Percentiles rank a stretch among this genome's conserved stretches.
phyloP scores from a whole-genome alignment of 768 basidiomycete genomes.

The Kwoniella sp. region DNA sequence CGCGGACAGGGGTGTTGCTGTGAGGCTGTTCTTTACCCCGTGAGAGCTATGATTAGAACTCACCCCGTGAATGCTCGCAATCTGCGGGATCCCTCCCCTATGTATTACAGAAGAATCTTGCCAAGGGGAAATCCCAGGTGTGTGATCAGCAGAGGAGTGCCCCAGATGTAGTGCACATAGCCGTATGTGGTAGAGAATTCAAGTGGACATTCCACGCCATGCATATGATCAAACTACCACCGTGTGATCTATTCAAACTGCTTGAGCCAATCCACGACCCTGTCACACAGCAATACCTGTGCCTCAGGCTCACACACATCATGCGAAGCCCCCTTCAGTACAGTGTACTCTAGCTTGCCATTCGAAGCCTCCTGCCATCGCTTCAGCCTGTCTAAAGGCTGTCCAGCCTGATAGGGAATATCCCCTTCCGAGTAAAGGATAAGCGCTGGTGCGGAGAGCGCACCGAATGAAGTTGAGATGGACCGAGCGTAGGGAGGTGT shows the following conservation, averaged over 20 bases:
- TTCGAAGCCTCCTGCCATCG: conserved; percentile 38
- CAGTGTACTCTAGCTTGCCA: conserved; percentile 21
- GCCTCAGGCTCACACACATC: conserved; percentile 35
- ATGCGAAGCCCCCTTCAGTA: conserved; percentile 40
- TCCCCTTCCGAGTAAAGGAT: conserved; percentile 47
- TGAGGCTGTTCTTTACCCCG: too few species aligned
- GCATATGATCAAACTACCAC: too few species aligned
- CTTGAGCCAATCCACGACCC: conserved; percentile 39
- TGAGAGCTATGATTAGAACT: too few species aligned
- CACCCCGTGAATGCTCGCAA: too few species aligned
- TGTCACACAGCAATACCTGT: conserved; percentile 31
- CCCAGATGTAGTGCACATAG: too few species aligned
- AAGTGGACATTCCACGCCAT: background rate
- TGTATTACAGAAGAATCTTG: too few species aligned
- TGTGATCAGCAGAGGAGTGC: too few species aligned
- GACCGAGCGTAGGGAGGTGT: conserved; percentile 37
- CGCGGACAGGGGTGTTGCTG: too few species aligned
- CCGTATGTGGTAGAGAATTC: too few species aligned
- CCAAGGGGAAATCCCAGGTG: too few species aligned
- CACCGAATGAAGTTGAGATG: conserved; percentile 50
- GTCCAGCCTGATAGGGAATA: conserved; percentile 23
- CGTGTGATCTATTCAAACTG: conserved; percentile 10
- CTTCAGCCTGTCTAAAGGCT: conserved; percentile 17
- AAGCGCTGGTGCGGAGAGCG: conserved; percentile 40
- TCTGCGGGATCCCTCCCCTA: too few species aligned